Percentiles rank a stretch among this genome's conserved stretches.
phyloP scores from a whole-genome alignment of 2,329 filamentous ascomycete species.

The Diaporthe aspalathi region DNA sequence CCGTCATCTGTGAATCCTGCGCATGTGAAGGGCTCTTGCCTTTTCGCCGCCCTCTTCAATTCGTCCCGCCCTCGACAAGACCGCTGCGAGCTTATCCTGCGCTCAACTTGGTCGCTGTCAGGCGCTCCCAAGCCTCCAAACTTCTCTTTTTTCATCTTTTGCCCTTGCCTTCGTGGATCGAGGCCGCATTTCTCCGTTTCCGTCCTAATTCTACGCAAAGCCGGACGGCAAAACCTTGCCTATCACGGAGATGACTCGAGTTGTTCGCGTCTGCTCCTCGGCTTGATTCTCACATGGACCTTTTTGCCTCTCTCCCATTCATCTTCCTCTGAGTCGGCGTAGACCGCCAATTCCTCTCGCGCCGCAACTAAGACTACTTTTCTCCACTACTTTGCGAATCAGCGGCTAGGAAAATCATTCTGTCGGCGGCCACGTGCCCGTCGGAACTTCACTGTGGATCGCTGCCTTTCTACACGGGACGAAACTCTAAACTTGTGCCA shows the following conservation, averaged over 20 bases:
- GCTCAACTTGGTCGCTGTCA: neutral
- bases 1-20: slow-evolving; percentile 17
- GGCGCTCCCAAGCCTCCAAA: neutral
- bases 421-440: slow-evolving; percentile 13
- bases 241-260: slow-evolving; percentile 25
- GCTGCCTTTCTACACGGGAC: slow-evolving; percentile 20
- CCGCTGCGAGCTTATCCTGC: neutral
- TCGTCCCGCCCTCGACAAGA: neutral
- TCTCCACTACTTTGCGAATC: neutral
- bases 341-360: slow-evolving; percentile 9
- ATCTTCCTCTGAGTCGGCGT: slow-evolving; percentile 3
- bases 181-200: neutral
- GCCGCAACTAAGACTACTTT: neutral
- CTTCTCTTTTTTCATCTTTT: neutral
- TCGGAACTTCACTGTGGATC: slow-evolving; percentile 5
- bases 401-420: neutral
- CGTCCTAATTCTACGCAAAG: neutral
- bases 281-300: neutral
- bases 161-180: slow-evolving; percentile 13
- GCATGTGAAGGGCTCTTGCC: slow-evolving; percentile 8
- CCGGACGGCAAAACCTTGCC: slow-evolving; percentile 14
- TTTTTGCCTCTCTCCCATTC: neutral
- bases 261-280: neutral
- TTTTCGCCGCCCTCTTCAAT: neutral
- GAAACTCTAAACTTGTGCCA: slow-evolving; percentile 15